Percentiles rank a stretch among this genome's conserved stretches.
Evolutionary conservation across 371 early-diverging fungal species (phyloP).

Genomic region (Saksenaea vasiformis): DNA sequence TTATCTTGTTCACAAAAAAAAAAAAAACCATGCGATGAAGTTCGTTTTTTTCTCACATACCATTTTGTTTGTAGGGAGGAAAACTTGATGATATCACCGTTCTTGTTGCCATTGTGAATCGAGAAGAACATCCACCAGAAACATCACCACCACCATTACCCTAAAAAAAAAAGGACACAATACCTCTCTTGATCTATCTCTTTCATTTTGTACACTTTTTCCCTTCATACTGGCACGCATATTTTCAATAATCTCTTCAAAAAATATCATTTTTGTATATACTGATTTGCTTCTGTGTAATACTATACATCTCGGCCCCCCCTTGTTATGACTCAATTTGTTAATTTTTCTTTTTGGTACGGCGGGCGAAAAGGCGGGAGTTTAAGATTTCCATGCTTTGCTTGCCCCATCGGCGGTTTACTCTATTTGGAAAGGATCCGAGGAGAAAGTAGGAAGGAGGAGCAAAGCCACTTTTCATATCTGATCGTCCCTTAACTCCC

Average conservation of each 20-base stretch:
- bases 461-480: too few species aligned
- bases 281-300: background rate
- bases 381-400: background rate
- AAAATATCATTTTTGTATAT: background rate
- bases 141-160: constrained; percentile 27
- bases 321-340: background rate
- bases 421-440: background rate
- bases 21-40: background rate
- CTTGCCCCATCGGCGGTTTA: background rate
- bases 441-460: background rate
- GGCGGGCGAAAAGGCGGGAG: background rate
- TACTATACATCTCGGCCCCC: too few species aligned
- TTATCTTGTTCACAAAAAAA: too few species aligned
- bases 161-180: background rate
- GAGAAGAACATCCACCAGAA: constrained; percentile 22
- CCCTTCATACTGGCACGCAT: background rate
- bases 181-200: background rate
- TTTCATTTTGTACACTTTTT: constrained; percentile 3
- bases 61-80: background rate
- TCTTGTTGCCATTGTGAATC: constrained; percentile 10
- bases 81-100: background rate
- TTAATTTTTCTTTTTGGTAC: background rate
- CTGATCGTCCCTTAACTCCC: background rate
- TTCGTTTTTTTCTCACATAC: background rate
- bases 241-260: constrained; percentile 7